Conservation (phyloP, 805 yeast genomes). For the Metahyphopichia silvanorum region DNA sequence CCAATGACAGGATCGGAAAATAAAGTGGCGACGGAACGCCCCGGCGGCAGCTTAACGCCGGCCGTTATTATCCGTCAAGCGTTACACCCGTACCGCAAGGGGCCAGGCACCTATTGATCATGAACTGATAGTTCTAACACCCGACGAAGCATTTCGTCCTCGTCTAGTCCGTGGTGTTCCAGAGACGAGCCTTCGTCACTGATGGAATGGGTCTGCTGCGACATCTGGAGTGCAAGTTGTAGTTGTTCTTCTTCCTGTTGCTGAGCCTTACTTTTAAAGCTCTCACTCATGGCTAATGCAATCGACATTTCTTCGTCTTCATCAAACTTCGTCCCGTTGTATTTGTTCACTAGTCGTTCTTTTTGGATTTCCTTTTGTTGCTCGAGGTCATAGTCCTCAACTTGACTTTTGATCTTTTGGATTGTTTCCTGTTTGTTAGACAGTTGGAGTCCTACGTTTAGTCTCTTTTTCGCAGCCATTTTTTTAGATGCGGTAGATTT, state of each 20-base stretch:
- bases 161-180: slow-evolving; percentile 1
- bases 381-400: slow-evolving; percentile 34
- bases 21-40: too few species aligned
- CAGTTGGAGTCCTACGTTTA: slow-evolving; percentile 9
- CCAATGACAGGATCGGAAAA: too few species aligned
- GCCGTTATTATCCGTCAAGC: too few species aligned
- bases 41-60: too few species aligned
- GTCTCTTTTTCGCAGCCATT: slow-evolving; percentile 14
- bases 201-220: too few species aligned
- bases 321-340: slow-evolving; percentile 39
- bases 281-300: slow-evolving; percentile 42
- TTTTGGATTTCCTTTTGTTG: slow-evolving; percentile 19
- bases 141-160: slow-evolving; percentile 15
- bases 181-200: not conserved
- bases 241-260: slow-evolving; percentile 27
- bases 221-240: slow-evolving; percentile 16
- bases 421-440: slow-evolving; percentile 20
- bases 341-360: slow-evolving; percentile 35
- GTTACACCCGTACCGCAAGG: too few species aligned
- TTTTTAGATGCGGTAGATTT: slow-evolving; percentile 5
- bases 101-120: slow-evolving; percentile 1
- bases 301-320: slow-evolving; percentile 40
- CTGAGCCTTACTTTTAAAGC: slow-evolving; percentile 9
- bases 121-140: slow-evolving; percentile 14
- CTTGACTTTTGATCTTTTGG: slow-evolving; percentile 27